These are phyloP conservation scores for grape (Vitis vinifera) DNA, from an alignment of 164 flowering plant genomes.

Conservation along the genomic window DNA sequence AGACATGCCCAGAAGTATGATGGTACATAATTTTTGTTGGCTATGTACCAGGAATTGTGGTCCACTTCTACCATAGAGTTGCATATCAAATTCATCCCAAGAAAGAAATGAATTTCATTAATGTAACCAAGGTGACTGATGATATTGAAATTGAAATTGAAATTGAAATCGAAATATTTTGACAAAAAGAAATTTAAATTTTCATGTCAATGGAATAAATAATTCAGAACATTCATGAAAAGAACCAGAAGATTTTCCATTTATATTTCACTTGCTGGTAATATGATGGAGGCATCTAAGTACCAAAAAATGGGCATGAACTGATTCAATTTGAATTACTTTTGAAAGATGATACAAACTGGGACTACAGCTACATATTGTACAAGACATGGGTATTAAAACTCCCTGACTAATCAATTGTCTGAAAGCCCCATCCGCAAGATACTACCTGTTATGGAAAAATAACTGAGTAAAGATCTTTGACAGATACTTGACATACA, in stretches of 20 bases:
- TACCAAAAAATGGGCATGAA: constrained; percentile 1
- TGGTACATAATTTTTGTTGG: neutral
- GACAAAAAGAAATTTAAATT: neutral
- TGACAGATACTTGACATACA: neutral
- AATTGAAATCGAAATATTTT: neutral
- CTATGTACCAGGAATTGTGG: neutral
- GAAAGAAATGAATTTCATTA: neutral
- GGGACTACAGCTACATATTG: constrained; percentile 24
- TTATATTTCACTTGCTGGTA: neutral
- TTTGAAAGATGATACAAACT: constrained; percentile 11
- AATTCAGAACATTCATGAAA: neutral
- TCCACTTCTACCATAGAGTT: neutral
- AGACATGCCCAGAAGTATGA: no score
- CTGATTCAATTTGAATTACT: neutral
- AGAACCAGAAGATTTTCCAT: neutral
- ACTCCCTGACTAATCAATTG: constrained; percentile 3
- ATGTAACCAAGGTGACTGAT: neutral
- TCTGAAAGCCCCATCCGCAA: constrained; percentile 6
- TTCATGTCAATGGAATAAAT: neutral
- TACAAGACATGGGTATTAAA: constrained; percentile 16
- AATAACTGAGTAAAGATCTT: neutral
- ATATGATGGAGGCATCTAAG: neutral
- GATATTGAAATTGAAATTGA: neutral
- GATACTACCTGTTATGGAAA: constrained; percentile 13
- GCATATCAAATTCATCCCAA: neutral